Evolutionary conservation across 75 land plant genomes (phyloP), one percentile per base, ranked within the genome.

Genomic region (Larix kaempferi): DNA sequence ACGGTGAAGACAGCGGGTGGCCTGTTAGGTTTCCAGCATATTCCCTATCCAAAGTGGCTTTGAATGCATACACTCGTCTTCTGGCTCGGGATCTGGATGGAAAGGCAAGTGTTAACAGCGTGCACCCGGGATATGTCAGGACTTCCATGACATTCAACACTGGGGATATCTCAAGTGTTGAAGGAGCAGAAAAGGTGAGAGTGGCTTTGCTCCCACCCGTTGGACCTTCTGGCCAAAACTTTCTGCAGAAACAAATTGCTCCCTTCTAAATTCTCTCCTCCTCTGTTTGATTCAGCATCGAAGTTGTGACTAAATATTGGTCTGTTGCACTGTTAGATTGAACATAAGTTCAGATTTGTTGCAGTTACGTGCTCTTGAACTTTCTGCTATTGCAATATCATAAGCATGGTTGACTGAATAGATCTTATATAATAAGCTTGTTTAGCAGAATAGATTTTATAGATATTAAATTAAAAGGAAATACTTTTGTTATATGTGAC

Each of bases 51-150:
- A 86, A 86, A 58, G 71, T 86, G 35, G 88, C 86, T 41, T 77
- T 86, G 62, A 86, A 86, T 73, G 82, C 82, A 21, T 86, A 86
- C 62, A 73, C 81, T 35, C 79, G 82, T 23, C 58, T 83, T 0
- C 57, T 86, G 5, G 76, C 75, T 11, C 19, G 15, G 54, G 22
- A 33, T 15, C 2, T 81, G 21, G 11, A 69, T 16, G 59, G 54
- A 13, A 76, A 39, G 56, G 44, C 35, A 1, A 35, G 35, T 59
- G 79, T 57, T 29, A 80, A 74, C 61, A 39, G 66, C 22, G 78
- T 80, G 19, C 81, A 80, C 44, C 81, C 81, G 13, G 81, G 81
- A 6, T 57, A n/a, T 5, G 78, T 80, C 12, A 35, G 52, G 57
- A 80, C 78, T 2, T 56, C 74, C 54, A 23, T 80, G 54, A 80